Percentiles rank a stretch among this genome's conserved stretches.
Evolutionary conservation across 495 filamentous ascomycete species (phyloP).

Genomic region (Penicillium egyptiacum): DNA sequence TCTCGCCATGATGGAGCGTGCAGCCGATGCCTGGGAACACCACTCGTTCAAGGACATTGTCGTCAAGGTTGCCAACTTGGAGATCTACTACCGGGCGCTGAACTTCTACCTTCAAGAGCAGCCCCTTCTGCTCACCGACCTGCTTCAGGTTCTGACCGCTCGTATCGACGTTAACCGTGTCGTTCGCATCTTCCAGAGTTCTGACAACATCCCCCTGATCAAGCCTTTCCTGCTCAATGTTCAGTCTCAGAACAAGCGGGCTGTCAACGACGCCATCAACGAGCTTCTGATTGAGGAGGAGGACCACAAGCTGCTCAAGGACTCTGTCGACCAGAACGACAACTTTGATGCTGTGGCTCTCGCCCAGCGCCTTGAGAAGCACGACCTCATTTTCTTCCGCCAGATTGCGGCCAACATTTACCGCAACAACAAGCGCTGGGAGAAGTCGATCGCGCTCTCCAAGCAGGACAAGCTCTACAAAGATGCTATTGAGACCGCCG

Average conservation of each 20-base stretch:
- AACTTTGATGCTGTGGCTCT: conserved; percentile 98
- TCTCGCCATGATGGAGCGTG: conserved; percentile 98
- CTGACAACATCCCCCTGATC: conserved; percentile 96
- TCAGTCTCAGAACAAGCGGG: conserved; percentile 94
- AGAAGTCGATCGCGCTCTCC: conserved; percentile 96
- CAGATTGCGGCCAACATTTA: conserved; percentile 98
- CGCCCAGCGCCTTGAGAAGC: conserved; percentile 88
- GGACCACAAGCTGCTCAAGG: conserved; percentile 96
- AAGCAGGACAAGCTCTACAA: conserved; percentile 99
- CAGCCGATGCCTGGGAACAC: conserved; percentile 98
- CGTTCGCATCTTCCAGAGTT: conserved; percentile 96
- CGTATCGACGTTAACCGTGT: conserved; percentile 98
- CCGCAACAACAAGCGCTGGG: conserved; percentile 99
- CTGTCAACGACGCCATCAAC: conserved; percentile 98
- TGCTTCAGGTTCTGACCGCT: conserved; percentile 86
- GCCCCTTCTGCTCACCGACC: conserved; percentile 89
- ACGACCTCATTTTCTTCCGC: conserved; percentile 98
- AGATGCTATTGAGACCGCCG: conserved; percentile 98
- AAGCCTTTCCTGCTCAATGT: conserved; percentile 99
- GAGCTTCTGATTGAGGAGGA: conserved; percentile 98
- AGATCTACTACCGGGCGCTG: conserved; percentile 97
- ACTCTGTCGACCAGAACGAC: conserved; percentile 97
- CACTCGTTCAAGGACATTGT: conserved; percentile 99
- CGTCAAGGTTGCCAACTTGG: conserved; percentile 96
- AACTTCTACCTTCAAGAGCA: conserved; percentile 99